A percentile compares a stretch with the other conserved stretches of the same genome.
Evolutionary conservation across 371 early-diverging fungal species (phyloP).

Genomic region (Batkoa obscura): DNA sequence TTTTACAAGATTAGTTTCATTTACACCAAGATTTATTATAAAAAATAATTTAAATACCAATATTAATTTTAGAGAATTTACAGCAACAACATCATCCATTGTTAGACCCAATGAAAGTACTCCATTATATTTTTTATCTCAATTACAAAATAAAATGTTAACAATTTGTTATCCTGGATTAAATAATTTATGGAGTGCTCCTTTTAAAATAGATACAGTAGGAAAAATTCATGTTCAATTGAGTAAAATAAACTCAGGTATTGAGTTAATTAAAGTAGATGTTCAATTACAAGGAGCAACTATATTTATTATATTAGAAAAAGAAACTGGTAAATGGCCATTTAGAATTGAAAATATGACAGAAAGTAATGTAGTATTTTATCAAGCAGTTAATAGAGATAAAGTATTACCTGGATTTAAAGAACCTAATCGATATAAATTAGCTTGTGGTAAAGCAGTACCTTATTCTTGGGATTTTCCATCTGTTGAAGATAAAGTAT

Average conservation of each 20-base stretch:
- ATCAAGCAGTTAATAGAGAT: slow-evolving; percentile 33
- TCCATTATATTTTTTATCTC: slow-evolving; percentile 48
- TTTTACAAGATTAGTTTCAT: slow-evolving; percentile 66
- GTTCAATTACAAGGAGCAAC: slow-evolving; percentile 70
- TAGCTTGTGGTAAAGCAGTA: slow-evolving; percentile 38
- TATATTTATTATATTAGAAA: slow-evolving; percentile 62
- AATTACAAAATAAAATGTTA: slow-evolving; percentile 38
- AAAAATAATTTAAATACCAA: slow-evolving; percentile 57
- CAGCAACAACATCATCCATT: slow-evolving; percentile 24
- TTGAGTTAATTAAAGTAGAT: slow-evolving; percentile 53
- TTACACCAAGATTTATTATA: slow-evolving; percentile 80
- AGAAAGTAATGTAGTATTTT: slow-evolving; percentile 50
- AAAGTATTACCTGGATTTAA: background rate
- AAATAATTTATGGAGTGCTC: slow-evolving; percentile 73
- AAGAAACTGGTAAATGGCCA: slow-evolving; percentile 77
- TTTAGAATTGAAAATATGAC: slow-evolving; percentile 76
- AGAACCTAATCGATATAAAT: slow-evolving; percentile 18
- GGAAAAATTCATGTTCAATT: slow-evolving; percentile 67
- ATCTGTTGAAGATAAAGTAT: slow-evolving; percentile 43
- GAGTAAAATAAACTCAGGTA: slow-evolving; percentile 21
- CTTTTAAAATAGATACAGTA: slow-evolving; percentile 70
- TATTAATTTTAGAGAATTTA: slow-evolving; percentile 53
- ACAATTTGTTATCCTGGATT: slow-evolving; percentile 46
- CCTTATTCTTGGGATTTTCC: slow-evolving; percentile 94
- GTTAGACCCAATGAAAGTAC: slow-evolving; percentile 33